These are phyloP conservation scores for Tetracladium maxilliforme DNA, from an alignment of 2,329 filamentous ascomycete genomes.

Conservation along the genomic window DNA sequence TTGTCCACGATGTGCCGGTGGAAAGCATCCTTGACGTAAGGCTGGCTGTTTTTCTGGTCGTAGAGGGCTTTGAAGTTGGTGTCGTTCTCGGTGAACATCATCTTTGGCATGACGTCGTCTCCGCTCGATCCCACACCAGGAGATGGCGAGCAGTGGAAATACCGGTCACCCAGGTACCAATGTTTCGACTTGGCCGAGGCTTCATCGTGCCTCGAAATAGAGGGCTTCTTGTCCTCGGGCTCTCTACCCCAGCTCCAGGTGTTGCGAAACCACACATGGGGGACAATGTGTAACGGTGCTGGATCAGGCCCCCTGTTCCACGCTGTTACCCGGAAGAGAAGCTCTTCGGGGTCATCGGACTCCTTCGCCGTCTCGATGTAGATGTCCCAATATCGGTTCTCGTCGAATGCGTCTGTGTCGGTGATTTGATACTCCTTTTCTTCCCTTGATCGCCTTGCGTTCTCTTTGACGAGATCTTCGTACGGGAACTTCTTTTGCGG, in stretches of 20 bases:
- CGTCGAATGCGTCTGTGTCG: conserved; percentile 78
- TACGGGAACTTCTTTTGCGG: conserved; percentile 88
- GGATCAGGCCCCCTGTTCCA: conserved; percentile 90
- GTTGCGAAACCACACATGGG: conserved; percentile 94
- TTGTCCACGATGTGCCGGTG: conserved; percentile 75
- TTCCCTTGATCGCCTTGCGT: conserved; percentile 57
- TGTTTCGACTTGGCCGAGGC: conserved; percentile 67
- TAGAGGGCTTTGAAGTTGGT: conserved; percentile 75
- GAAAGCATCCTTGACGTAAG: conserved; percentile 91
- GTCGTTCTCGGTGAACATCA: conserved; percentile 93
- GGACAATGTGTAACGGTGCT: conserved; percentile 83
- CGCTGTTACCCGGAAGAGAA: conserved; percentile 86
- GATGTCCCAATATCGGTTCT: conserved; percentile 92
- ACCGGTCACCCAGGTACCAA: conserved; percentile 66
- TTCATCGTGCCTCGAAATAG: conserved; percentile 50
- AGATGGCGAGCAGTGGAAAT: conserved; percentile 75
- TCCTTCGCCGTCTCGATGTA: conserved; percentile 95
- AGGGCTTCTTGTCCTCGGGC: conserved; percentile 60
- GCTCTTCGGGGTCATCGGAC: conserved; percentile 76
- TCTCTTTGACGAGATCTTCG: conserved; percentile 73
- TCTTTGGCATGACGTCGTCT: conserved; percentile 69
- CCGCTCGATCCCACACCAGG: conserved; percentile 68
- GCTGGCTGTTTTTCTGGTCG: conserved; percentile 59
- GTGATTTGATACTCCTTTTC: conserved; percentile 86
- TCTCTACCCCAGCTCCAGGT: conserved; percentile 94